Conservation (phyloP, 2,329 filamentous ascomycete genomes). For the Colletotrichum euphorbiae region DNA sequence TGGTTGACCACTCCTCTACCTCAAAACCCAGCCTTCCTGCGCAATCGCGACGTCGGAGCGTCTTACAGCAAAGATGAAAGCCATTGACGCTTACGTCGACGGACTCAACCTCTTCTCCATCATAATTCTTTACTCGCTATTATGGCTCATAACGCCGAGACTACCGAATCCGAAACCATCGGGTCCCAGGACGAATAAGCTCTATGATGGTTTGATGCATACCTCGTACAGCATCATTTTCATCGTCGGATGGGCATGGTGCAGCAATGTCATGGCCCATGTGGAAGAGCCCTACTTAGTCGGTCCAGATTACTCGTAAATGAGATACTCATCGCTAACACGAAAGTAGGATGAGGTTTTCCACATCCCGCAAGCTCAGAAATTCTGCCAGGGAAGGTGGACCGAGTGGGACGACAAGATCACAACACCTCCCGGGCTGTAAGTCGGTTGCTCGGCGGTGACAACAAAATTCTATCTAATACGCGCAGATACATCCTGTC, state of each 20-base stretch:
- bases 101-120: constrained; percentile 35
- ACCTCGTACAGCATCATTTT: constrained; percentile 42
- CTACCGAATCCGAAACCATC: constrained; percentile 22
- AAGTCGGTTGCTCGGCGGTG: constrained; percentile 44
- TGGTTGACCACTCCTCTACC: neutral
- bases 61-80: constrained; percentile 28
- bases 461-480: neutral
- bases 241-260: constrained; percentile 51
- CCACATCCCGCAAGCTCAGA: constrained; percentile 90
- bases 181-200: constrained; percentile 28
- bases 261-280: constrained; percentile 50
- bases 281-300: constrained; percentile 69
- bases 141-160: constrained; percentile 31
- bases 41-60: neutral
- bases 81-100: constrained; percentile 34
- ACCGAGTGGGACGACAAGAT: constrained; percentile 94
- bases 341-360: constrained; percentile 80
- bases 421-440: constrained; percentile 93
- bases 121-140: constrained; percentile 20
- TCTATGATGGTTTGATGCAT: constrained; percentile 36
- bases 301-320: constrained; percentile 23
- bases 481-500: constrained; percentile 60
- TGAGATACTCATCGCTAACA: neutral
- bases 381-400: constrained; percentile 82
- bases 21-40: neutral